Base-by-base conservation (phyloP, 2,329 filamentous ascomycete genomes). In the Cercospora citrullina region DNA sequence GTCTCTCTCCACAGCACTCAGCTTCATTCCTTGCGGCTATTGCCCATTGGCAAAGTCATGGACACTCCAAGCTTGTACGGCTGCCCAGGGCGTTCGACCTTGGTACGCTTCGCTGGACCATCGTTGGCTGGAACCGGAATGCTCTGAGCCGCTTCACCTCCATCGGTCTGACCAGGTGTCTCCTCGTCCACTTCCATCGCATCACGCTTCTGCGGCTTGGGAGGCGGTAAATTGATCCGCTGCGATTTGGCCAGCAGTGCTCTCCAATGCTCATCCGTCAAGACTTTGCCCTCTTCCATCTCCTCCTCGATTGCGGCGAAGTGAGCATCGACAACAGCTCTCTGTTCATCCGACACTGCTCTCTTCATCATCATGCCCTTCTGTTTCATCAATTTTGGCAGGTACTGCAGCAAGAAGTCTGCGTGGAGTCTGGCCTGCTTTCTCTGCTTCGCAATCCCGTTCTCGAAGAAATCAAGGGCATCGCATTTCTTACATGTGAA, bases 341-440 rank as follows among this genome's bases (percentile, higher is more conserved):
- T 21, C 39, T 65, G 39, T 28, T 53, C 55, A 5, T 36, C 21
- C 12, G 36, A 33, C 39, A 61, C 16, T 33, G 64, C 64, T 31
- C 45, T 30, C 26, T 39, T 30, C 16, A 53, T 26, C 6, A 58
- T 58, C 26, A 36, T 2, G 21, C 42, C 7, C 26, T 36, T 60
- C 39, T 60, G 63, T 1, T 1, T 16, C 57, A 53, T 53, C 18
- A 65, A 6, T 26, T 63, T 67, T 30, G 48, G 28, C 28, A 45
- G 18, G 36, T 63, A 63, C 14, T 65, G 23, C 23, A 65, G 63
- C 63, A 65, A 26, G 21, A 65, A 57, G 26, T 65, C 57, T 7
- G n/a, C 28, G 26, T 48, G 55, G 36, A 28, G 33, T 36, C 16
- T 53, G 2, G 2, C 39, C 18, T 5, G 12, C 28, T 45, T 36